phyloP scores from a whole-genome alignment of 768 basidiomycete genomes.

The Botryobasidium botryosum region DNA sequence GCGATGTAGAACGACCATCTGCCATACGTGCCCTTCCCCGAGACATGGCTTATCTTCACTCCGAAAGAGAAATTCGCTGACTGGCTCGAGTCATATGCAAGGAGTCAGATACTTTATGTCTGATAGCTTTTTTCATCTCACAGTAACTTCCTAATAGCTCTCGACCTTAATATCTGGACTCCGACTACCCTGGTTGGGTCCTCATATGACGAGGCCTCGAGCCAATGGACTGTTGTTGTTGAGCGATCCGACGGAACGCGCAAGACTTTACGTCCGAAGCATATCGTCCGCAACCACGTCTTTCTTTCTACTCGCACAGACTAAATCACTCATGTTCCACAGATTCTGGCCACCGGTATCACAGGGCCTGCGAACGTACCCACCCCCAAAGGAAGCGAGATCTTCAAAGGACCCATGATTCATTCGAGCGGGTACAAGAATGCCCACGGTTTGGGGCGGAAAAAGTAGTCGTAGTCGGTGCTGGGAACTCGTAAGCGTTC shows the following conservation, averaged over 20 bases:
- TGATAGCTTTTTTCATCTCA: not conserved
- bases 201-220: not conserved
- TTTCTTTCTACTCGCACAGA: slow-evolving; percentile 7
- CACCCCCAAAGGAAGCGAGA: slow-evolving; percentile 1
- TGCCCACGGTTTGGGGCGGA: slow-evolving; percentile 4
- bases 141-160: not conserved
- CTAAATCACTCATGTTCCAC: not conserved
- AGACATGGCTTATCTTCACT: not conserved
- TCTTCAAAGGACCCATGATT: slow-evolving; percentile 8
- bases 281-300: too few species aligned
- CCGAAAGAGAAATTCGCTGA: slow-evolving; percentile 3
- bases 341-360: not conserved
- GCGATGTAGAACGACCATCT: slow-evolving; percentile 5
- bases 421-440: slow-evolving; percentile 7
- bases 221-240: not conserved
- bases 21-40: not conserved
- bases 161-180: too few species aligned
- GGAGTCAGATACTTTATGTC: not conserved
- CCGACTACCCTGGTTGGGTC: not conserved
- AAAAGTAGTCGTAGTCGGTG: slow-evolving; percentile 9
- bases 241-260: slow-evolving; percentile 1
- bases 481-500: not conserved
- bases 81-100: slow-evolving; percentile 7
- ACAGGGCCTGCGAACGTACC: slow-evolving; percentile 3
- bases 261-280: not conserved